Percentiles rank a stretch among this genome's conserved stretches.
phyloP scores from a whole-genome alignment of 176 grass and related monocot genomes.

The Oryza coarctata region DNA sequence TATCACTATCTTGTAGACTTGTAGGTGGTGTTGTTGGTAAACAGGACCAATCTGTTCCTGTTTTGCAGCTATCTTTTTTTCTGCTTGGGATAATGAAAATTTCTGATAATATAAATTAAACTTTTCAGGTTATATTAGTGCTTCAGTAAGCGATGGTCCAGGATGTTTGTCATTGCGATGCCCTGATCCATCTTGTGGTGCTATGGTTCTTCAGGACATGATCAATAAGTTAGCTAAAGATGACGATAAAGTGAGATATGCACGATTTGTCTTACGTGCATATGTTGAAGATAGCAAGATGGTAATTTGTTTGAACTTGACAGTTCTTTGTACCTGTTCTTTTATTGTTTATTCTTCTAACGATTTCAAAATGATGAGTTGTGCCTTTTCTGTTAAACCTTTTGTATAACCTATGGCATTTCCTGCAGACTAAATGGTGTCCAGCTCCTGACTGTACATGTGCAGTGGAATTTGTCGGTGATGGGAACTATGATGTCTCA shows the following conservation, averaged over 20 bases:
- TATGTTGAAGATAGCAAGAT: conserved; percentile 90
- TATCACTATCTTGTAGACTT: not conserved
- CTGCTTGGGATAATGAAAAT: not conserved
- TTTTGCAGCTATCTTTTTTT: not conserved
- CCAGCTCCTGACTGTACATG: conserved; percentile 85
- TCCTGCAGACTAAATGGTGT: conserved; percentile 91
- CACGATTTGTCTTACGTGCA: conserved; percentile 70
- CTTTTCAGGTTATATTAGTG: conserved; percentile 69
- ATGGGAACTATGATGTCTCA: conserved; percentile 66
- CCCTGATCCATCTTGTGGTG: conserved; percentile 78
- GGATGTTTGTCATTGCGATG: conserved; percentile 89
- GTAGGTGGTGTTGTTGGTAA: not conserved
- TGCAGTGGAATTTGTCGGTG: conserved; percentile 77
- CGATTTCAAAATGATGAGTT: conserved; percentile 6
- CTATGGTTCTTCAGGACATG: conserved; percentile 64
- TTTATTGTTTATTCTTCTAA: conserved; percentile 12
- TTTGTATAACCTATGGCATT: conserved; percentile 19
- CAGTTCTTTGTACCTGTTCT: conserved; percentile 13
- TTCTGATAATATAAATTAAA: conserved; percentile 27
- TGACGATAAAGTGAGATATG: conserved; percentile 66
- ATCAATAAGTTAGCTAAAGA: conserved; percentile 65
- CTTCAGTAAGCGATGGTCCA: conserved; percentile 74
- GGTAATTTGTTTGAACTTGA: conserved; percentile 40
- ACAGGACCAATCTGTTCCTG: not conserved
- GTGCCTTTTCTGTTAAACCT: conserved; percentile 5